These are phyloP conservation scores for Aspergillus awamori DNA, from an alignment of 2,329 filamentous ascomycete genomes.

Conservation along the genomic window DNA sequence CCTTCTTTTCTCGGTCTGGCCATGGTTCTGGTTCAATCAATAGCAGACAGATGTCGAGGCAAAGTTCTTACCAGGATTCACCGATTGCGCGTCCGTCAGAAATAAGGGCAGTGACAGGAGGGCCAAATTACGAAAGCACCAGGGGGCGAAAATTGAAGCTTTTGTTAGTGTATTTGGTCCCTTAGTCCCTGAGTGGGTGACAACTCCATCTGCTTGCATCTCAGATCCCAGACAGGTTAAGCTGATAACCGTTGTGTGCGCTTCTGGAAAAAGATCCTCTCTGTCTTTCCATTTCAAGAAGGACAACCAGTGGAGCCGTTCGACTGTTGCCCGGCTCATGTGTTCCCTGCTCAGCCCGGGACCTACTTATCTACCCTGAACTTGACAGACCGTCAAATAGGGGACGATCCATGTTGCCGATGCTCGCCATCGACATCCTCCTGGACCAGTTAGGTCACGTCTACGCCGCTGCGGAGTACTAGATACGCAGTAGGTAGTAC, in stretches of 20 bases:
- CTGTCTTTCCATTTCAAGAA: slow-evolving; percentile 25
- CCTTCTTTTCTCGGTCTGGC: neutral
- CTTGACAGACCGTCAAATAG: slow-evolving; percentile 16
- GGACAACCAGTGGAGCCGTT: slow-evolving; percentile 34
- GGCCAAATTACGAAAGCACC: neutral
- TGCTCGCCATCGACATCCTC: neutral
- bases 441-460: neutral
- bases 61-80: neutral
- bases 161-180: slow-evolving; percentile 11
- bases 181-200: slow-evolving; percentile 11
- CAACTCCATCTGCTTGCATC: slow-evolving; percentile 9
- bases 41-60: neutral
- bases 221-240: slow-evolving; percentile 7
- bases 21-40: neutral
- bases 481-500: slow-evolving; percentile 3
- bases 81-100: slow-evolving; percentile 3
- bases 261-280: slow-evolving; percentile 26
- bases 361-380: slow-evolving; percentile 4
- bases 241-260: slow-evolving; percentile 15
- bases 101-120: neutral
- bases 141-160: slow-evolving; percentile 15
- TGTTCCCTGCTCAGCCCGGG: slow-evolving; percentile 5
- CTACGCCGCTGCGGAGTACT: neutral
- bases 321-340: slow-evolving; percentile 15
- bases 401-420: slow-evolving; percentile 14